These are phyloP conservation scores for Neostapfia colusana DNA, from an alignment of 176 grass and related monocot species.

Conservation along the genomic window DNA sequence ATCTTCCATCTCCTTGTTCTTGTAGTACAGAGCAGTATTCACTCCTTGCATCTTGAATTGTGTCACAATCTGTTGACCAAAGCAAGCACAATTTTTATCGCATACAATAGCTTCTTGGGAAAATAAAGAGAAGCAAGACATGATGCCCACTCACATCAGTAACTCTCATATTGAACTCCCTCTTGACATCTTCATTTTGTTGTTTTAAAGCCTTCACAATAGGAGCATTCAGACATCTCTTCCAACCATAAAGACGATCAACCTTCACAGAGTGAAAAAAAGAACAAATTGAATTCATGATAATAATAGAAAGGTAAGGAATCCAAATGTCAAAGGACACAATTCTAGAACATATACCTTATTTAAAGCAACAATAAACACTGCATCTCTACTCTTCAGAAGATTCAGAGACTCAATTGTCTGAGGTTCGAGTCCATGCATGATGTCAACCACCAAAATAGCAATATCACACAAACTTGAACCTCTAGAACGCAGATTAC, in stretches of 20 bases:
- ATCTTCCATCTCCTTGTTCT: constrained; percentile 89
- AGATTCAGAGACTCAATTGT: constrained; percentile 94
- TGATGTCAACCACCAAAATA: constrained; percentile 97
- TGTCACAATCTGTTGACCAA: constrained; percentile 68
- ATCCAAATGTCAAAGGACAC: neutral
- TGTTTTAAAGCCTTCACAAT: constrained; percentile 78
- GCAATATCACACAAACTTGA: constrained; percentile 96
- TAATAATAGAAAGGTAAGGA: constrained; percentile 22
- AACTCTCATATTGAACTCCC: constrained; percentile 87
- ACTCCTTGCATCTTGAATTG: constrained; percentile 94
- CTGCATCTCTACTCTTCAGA: constrained; percentile 68
- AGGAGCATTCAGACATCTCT: constrained; percentile 63
- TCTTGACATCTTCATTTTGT: constrained; percentile 90
- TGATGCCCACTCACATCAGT: constrained; percentile 61
- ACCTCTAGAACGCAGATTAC: constrained; percentile 94
- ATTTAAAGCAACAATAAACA: constrained; percentile 97
- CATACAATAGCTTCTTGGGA: neutral
- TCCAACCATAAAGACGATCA: constrained; percentile 97
- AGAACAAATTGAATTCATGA: constrained; percentile 33
- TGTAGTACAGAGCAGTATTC: constrained; percentile 93
- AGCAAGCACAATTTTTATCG: constrained; percentile 8
- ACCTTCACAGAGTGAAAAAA: constrained; percentile 56
- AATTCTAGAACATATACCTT: constrained; percentile 61
- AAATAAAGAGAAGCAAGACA: constrained; percentile 6
- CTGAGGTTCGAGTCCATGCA: constrained; percentile 94